phyloP scores from a whole-genome alignment of 345 rosid species.

The Eucalyptus sp. region DNA sequence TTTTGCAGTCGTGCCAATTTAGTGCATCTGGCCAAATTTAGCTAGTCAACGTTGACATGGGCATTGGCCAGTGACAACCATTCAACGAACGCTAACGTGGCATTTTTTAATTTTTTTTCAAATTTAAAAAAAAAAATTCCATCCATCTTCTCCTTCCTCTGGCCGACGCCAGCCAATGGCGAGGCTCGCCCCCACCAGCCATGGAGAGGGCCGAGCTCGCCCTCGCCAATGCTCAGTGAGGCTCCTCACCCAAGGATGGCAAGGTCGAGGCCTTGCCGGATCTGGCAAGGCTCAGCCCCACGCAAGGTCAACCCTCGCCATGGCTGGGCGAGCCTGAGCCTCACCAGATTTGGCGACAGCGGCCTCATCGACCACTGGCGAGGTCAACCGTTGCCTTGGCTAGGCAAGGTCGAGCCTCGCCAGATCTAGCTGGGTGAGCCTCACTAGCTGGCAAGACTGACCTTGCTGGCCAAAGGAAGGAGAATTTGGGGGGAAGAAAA shows the following conservation, averaged over 20 bases:
- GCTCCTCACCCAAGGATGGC: too few relatives aligned
- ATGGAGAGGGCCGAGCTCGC: too few relatives aligned
- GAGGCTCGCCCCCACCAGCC: too few relatives aligned
- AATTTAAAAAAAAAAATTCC: too few relatives aligned
- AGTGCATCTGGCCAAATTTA: too few relatives aligned
- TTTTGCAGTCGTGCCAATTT: rapidly evolving
- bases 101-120: too few relatives aligned
- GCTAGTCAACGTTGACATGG: rapidly evolving
- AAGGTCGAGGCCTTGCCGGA: too few relatives aligned
- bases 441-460: rapidly evolving
- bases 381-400: rapidly evolving
- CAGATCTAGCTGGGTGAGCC: too few relatives aligned
- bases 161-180: rapidly evolving
- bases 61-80: rapidly evolving
- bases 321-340: too few relatives aligned
- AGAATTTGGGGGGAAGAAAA: too few relatives aligned
- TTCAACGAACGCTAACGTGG: rapidly evolving
- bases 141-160: too few relatives aligned
- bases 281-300: rapidly evolving
- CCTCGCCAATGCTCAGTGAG: rapidly evolving
- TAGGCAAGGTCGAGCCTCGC: rapidly evolving
- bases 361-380: rapidly evolving
- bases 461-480: rapidly evolving
- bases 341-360: rapidly evolving
- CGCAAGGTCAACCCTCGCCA: rapidly evolving